Evolutionary conservation across 108 stramenopile genomes (phyloP).

Genomic region (Fistulifera pelliculosa): DNA sequence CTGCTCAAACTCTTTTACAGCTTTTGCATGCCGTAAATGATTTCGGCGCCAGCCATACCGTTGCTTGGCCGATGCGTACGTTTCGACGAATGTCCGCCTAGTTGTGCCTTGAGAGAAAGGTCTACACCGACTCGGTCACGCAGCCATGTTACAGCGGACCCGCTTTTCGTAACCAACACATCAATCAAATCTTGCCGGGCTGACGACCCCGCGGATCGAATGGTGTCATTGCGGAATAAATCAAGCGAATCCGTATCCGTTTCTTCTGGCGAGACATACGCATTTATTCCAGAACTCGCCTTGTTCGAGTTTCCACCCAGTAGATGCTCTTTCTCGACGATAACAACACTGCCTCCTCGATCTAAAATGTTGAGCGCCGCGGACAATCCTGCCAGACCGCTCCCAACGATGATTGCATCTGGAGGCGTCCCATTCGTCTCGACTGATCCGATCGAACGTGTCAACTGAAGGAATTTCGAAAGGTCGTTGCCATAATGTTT

Average conservation of each 20-base stretch:
- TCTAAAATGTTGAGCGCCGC: slow-evolving; percentile 82
- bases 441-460: not conserved
- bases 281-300: slow-evolving; percentile 87
- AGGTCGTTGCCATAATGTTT: slow-evolving; percentile 58
- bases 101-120: slow-evolving; percentile 75
- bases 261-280: slow-evolving; percentile 32
- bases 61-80: slow-evolving; percentile 79
- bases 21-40: slow-evolving; percentile 82
- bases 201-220: slow-evolving; percentile 57
- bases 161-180: slow-evolving; percentile 61
- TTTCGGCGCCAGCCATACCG: slow-evolving; percentile 86
- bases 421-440: slow-evolving; percentile 15
- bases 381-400: slow-evolving; percentile 83
- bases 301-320: slow-evolving; percentile 92
- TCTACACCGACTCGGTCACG: slow-evolving; percentile 71
- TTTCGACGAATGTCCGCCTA: slow-evolving; percentile 83
- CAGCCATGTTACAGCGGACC: slow-evolving; percentile 73
- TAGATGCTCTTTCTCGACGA: slow-evolving; percentile 83
- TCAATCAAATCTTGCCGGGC: slow-evolving; percentile 65
- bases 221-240: slow-evolving; percentile 73
- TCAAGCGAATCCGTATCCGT: slow-evolving; percentile 56
- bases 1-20: slow-evolving; percentile 66
- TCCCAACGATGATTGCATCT: slow-evolving; percentile 87
- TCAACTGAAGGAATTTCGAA: slow-evolving; percentile 5
- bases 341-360: slow-evolving; percentile 70